Percentiles rank a stretch among this genome's conserved stretches.
phyloP scores from a whole-genome alignment of 352 stramenopile genomes.

The Pythium volutum region DNA sequence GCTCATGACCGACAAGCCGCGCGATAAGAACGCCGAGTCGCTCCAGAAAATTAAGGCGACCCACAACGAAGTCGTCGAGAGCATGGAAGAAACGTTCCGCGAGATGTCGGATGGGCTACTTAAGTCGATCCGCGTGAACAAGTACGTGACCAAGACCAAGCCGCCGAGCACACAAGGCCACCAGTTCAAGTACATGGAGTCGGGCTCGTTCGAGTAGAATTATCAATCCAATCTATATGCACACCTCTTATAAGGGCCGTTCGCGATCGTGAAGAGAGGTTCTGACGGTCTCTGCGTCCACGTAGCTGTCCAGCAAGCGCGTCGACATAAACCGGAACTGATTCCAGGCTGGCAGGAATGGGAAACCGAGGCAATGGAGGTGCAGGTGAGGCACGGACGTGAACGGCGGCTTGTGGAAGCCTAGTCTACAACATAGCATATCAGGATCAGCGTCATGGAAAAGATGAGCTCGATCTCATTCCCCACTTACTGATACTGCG shows the following conservation, averaged over 20 bases:
- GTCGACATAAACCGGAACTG: constrained; percentile 49
- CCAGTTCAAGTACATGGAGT: constrained; percentile 87
- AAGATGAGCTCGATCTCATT: not conserved
- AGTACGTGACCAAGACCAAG: constrained; percentile 82
- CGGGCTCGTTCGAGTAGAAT: constrained; percentile 61
- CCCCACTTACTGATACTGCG: constrained; percentile 14
- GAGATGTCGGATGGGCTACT: constrained; percentile 83
- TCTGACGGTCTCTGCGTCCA: constrained; percentile 47
- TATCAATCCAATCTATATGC: constrained; percentile 7
- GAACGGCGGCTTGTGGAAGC: constrained; percentile 71
- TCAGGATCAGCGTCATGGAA: not conserved
- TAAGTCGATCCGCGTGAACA: constrained; percentile 82
- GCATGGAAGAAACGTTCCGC: constrained; percentile 77
- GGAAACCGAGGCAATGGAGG: constrained; percentile 64
- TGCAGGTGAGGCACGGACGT: constrained; percentile 71
- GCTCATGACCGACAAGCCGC: constrained; percentile 65
- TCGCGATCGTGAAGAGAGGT: constrained; percentile 18
- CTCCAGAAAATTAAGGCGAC: constrained; percentile 58
- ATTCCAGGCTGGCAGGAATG: constrained; percentile 64
- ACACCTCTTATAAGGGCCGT: not conserved
- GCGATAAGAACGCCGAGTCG: constrained; percentile 62
- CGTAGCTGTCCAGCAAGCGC: constrained; percentile 51
- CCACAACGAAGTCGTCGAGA: constrained; percentile 77
- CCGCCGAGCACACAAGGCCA: constrained; percentile 70
- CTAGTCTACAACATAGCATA: constrained; percentile 34